Conservation (phyloP, 1,139 yeast species). For the Meyerozyma elateridarum region DNA sequence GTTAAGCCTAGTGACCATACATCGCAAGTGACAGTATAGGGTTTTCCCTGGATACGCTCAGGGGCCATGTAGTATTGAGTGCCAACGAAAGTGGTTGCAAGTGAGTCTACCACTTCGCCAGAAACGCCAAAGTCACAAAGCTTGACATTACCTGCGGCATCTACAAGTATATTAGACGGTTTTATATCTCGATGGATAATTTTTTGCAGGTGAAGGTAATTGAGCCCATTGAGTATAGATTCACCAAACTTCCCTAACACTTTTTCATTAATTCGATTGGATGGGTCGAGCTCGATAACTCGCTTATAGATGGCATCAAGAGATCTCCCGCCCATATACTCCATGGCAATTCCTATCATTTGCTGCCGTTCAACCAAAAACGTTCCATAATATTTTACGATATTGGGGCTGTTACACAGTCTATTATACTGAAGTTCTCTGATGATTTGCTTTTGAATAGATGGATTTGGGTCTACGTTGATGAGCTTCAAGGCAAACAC, state of each 20-base stretch:
- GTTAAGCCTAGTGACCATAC: slow-evolving; percentile 93
- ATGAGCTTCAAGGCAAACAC: slow-evolving; percentile 86
- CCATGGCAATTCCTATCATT: slow-evolving; percentile 89
- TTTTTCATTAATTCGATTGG: slow-evolving; percentile 87
- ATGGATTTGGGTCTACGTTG: slow-evolving; percentile 72
- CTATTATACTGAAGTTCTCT: slow-evolving; percentile 87
- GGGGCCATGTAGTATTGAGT: slow-evolving; percentile 43
- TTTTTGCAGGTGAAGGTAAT: slow-evolving; percentile 80
- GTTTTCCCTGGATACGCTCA: slow-evolving; percentile 16
- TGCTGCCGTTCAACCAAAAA: slow-evolving; percentile 73
- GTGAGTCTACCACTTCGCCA: slow-evolving; percentile 91
- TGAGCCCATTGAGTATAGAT: slow-evolving; percentile 75
- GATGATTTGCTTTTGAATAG: slow-evolving; percentile 76
- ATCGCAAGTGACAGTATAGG: slow-evolving; percentile 14
- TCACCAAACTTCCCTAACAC: slow-evolving; percentile 88
- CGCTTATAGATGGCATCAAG: slow-evolving; percentile 83
- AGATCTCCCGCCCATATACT: slow-evolving; percentile 90
- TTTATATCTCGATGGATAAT: slow-evolving; percentile 92
- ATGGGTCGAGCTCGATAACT: slow-evolving; percentile 51
- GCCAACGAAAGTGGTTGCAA: slow-evolving; percentile 95
- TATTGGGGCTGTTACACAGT: slow-evolving; percentile 74
- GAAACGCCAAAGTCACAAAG: slow-evolving; percentile 98
- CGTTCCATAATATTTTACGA: slow-evolving; percentile 90
- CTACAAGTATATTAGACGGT: slow-evolving; percentile 84
- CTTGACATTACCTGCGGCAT: slow-evolving; percentile 73